Conservation (phyloP, 768 basidiomycete species). For the Boletus vinaceobasis region DNA sequence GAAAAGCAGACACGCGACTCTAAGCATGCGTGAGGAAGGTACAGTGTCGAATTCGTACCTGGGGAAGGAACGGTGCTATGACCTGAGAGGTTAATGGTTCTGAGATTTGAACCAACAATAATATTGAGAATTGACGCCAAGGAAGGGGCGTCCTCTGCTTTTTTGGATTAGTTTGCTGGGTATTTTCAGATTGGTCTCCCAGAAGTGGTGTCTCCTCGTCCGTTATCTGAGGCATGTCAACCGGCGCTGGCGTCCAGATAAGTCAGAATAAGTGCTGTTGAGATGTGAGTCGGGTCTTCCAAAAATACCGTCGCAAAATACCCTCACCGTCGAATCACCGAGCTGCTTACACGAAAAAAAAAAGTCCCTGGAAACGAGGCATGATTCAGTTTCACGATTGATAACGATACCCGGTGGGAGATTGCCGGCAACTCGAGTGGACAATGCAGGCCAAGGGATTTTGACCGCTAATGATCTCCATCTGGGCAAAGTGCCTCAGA, state of each 20-base stretch:
- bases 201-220: constrained; percentile 67
- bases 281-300: neutral
- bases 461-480: no score
- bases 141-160: constrained; percentile 54
- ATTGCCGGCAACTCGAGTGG: no score
- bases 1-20: neutral
- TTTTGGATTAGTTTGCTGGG: constrained; percentile 19
- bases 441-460: no score
- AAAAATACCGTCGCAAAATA: neutral
- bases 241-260: neutral
- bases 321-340: neutral
- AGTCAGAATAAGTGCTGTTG: neutral
- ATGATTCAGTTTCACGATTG: neutral
- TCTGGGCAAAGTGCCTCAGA: no score
- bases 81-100: constrained; percentile 74
- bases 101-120: constrained; percentile 67
- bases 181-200: constrained; percentile 9
- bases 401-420: no score
- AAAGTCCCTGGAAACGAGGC: no score
- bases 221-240: constrained; percentile 10
- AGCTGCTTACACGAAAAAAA: neutral
- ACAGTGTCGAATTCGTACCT: constrained; percentile 35
- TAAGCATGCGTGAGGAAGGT: neutral
- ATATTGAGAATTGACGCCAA: constrained; percentile 63
- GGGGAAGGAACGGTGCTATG: constrained; percentile 69